Base-by-base conservation (phyloP, 2,329 filamentous ascomycete species). In the Colletotrichum sp. region DNA sequence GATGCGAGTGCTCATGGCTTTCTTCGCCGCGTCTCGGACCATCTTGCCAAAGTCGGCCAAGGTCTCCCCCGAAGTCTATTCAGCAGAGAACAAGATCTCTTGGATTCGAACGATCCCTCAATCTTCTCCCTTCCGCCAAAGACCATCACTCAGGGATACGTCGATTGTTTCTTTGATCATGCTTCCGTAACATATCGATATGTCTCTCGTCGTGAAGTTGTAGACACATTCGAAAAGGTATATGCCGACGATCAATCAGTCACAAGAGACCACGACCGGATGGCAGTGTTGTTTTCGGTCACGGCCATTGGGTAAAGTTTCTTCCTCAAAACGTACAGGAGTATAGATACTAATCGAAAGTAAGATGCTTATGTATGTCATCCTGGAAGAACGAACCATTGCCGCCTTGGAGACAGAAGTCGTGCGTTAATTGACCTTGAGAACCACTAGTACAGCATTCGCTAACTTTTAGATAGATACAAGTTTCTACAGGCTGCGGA, bases 31-130 rank as follows among this genome's bases (percentile, higher is more conserved):
- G 30, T 63, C 30, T 63, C 59, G 12, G 34, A 34, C 18, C 59
- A 63, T 32, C 59, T 63, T 22, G 18, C 59, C n/a, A 30, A 22
- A 32, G 30, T 63, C n/a, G 59, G 59, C n/a, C 59, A 63, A 12
- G 30, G 59, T 15, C 59, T 63, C 9, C 30, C 30, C 0, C 26
- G 59, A 15, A 63, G 34, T n/a, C 30, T 63, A 16, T 63, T 63
- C 28, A 63, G 15, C 12, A 30, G 59, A 22, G 28, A 22, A 7
- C 28, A 36, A 22, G 59, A 48, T 48, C 1, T 48, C 39, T 48
- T 48, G 39, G 39, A 48, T 48, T 48, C 39, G 2, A 48, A 48
- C 39, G 39, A 48, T 48, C 39, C 39, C 9, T 48, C 39, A 0
- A 48, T 48, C 18, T 48, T 48, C 39, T 0, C 3, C 39, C 18